Evolutionary conservation across 768 basidiomycete genomes (phyloP).

Genomic region (Crepidotus variabilis): DNA sequence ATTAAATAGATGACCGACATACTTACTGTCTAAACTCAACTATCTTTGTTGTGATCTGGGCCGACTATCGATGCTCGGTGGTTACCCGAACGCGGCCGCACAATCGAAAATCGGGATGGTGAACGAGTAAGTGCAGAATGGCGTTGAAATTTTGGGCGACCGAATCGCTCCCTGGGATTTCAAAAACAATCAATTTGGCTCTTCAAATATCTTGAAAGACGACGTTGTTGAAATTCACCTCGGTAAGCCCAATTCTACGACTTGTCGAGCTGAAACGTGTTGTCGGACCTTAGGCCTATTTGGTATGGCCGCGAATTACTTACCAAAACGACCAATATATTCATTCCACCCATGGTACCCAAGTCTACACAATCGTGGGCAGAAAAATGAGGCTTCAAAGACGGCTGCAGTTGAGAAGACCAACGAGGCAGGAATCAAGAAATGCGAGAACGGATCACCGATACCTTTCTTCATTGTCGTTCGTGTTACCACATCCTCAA

Average conservation of each 20-base stretch:
- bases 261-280: constrained; percentile 3
- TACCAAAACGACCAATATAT: not conserved
- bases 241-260: constrained; percentile 13
- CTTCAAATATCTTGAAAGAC: constrained; percentile 11
- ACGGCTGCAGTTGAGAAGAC: not conserved
- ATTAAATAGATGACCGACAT: not conserved
- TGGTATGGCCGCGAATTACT: constrained; percentile 15
- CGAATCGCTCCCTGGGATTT: constrained; percentile 10
- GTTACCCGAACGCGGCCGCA: no score
- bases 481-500: no score
- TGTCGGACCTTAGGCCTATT: constrained; percentile 11
- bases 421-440: not conserved
- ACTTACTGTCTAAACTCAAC: no score
- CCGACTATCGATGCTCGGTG: constrained; percentile 12
- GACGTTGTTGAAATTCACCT: constrained; percentile 11
- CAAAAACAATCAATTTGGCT: constrained; percentile 3
- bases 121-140: constrained; percentile 1
- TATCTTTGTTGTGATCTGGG: constrained; percentile 16
- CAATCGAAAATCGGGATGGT: constrained; percentile 12
- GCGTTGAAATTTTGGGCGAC: constrained; percentile 12
- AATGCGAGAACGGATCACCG: no score
- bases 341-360: not conserved
- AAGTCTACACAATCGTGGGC: not conserved
- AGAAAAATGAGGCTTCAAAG: not conserved
- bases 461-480: no score